Evolutionary conservation across 768 basidiomycete species (phyloP).

Genomic region (Pulveroboletus sp.): DNA sequence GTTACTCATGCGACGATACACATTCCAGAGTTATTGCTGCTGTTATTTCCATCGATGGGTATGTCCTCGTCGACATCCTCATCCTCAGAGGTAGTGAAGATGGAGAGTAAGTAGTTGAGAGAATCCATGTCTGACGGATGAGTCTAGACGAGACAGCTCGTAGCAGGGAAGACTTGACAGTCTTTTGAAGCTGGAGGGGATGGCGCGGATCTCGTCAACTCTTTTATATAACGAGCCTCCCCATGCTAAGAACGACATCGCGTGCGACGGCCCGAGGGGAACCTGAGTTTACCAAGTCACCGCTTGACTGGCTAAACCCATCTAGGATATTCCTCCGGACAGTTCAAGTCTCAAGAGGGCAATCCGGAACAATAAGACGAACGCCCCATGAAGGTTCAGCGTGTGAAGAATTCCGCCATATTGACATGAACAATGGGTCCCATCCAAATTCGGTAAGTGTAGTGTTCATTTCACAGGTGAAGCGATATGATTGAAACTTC

Average conservation of each 20-base stretch:
- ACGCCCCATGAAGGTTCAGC: neutral
- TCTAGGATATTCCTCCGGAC: neutral
- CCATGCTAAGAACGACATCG: neutral
- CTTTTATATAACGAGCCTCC: slow-evolving; percentile 17
- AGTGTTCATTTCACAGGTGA: no score
- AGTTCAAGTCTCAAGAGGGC: slow-evolving; percentile 1
- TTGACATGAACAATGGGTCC: slow-evolving; percentile 16
- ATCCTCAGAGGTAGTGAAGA: slow-evolving; percentile 7
- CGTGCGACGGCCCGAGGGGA: neutral
- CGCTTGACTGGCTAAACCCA: neutral
- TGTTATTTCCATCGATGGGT: slow-evolving; percentile 16
- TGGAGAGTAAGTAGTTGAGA: slow-evolving; percentile 15
- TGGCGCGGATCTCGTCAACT: neutral
- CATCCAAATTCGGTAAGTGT: slow-evolving; percentile 19
- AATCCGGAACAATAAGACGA: slow-evolving; percentile 21
- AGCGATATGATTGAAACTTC: no score
- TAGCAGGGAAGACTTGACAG: neutral
- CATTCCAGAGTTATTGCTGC: slow-evolving; percentile 1
- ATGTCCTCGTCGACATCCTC: slow-evolving; percentile 1
- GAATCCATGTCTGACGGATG: slow-evolving; percentile 20
- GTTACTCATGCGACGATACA: slow-evolving; percentile 22
- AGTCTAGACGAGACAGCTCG: neutral
- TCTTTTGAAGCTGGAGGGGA: slow-evolving; percentile 7
- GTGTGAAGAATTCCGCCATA: slow-evolving; percentile 9
- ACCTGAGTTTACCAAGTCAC: neutral